Conservation (phyloP, 1,139 yeast species). For the Magnusiomyces ingens region DNA sequence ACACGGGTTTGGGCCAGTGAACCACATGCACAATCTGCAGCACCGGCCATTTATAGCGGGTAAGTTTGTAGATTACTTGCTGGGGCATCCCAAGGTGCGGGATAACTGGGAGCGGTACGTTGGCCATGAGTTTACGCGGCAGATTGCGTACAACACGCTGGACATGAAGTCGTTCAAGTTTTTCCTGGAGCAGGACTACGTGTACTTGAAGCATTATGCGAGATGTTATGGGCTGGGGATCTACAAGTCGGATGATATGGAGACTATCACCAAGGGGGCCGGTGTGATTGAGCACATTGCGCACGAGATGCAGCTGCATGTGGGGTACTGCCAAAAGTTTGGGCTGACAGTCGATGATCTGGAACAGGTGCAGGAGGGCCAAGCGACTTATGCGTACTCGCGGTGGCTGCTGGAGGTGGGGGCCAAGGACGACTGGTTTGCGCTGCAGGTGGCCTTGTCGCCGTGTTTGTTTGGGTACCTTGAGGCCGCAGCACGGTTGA, state of each 20-base stretch:
- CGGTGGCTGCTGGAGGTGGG: slow-evolving; percentile 49
- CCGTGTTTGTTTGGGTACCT: slow-evolving; percentile 77
- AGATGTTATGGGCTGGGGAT: slow-evolving; percentile 62
- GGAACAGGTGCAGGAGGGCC: slow-evolving; percentile 44
- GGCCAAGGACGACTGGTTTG: slow-evolving; percentile 50
- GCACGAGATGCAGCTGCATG: slow-evolving; percentile 52
- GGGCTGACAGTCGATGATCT: slow-evolving; percentile 44
- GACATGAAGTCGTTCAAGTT: slow-evolving; percentile 47
- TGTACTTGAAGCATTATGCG: slow-evolving; percentile 62
- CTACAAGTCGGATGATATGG: slow-evolving; percentile 50
- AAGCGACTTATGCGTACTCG: slow-evolving; percentile 55
- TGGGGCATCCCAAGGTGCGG: slow-evolving; percentile 49
- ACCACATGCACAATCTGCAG: slow-evolving; percentile 41
- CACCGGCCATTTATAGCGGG: slow-evolving; percentile 37
- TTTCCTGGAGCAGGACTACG: slow-evolving; percentile 65
- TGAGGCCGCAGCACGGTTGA: slow-evolving; percentile 39
- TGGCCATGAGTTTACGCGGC: slow-evolving; percentile 54
- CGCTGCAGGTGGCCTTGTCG: slow-evolving; percentile 59
- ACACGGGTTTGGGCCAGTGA: slow-evolving; percentile 66
- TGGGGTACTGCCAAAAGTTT: slow-evolving; percentile 43
- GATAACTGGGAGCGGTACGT: slow-evolving; percentile 53
- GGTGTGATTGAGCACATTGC: slow-evolving; percentile 49
- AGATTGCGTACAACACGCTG: slow-evolving; percentile 48
- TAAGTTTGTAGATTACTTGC: slow-evolving; percentile 46
- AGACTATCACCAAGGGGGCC: slow-evolving; percentile 39